Percentiles rank a stretch among this genome's conserved stretches.
phyloP scores from a whole-genome alignment of 2,329 filamentous ascomycete species.

The Penicillium sp. region DNA sequence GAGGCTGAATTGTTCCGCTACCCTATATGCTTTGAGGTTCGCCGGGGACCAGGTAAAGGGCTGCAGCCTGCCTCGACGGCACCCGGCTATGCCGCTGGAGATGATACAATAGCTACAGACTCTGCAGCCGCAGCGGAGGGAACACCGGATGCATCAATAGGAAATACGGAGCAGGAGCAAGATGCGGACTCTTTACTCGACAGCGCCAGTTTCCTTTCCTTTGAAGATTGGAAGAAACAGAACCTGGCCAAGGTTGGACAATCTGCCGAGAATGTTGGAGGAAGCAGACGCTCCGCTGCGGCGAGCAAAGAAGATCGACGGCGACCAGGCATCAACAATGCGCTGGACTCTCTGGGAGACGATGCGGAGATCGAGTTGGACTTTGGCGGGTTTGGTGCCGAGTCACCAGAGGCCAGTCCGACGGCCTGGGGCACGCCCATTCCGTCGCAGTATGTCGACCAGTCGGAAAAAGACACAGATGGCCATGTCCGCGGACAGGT shows the following conservation, averaged over 20 bases:
- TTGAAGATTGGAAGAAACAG: slow-evolving; percentile 97
- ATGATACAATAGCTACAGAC: slow-evolving; percentile 1
- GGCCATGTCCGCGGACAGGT: slow-evolving; percentile 41
- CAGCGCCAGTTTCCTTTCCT: slow-evolving; percentile 84
- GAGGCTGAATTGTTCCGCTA: slow-evolving; percentile 18
- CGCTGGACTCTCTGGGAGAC: slow-evolving; percentile 76
- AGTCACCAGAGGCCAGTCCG: slow-evolving; percentile 40
- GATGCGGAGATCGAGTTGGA: slow-evolving; percentile 81
- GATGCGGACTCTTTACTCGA: slow-evolving; percentile 66
- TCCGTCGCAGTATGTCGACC: slow-evolving; percentile 21
- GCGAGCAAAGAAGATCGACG: slow-evolving; percentile 52
- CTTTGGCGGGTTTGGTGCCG: slow-evolving; percentile 60
- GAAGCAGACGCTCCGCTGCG: slow-evolving; percentile 50
- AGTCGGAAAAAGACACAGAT: slow-evolving; percentile 4
- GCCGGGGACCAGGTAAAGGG: slow-evolving; percentile 8
- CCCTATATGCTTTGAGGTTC: slow-evolving; percentile 16
- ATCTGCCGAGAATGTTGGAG: slow-evolving; percentile 65
- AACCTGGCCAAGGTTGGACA: slow-evolving; percentile 85
- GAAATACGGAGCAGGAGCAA: slow-evolving; percentile 38
- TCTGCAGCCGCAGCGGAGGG: slow-evolving; percentile 5
- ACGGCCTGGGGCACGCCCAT: slow-evolving; percentile 31
- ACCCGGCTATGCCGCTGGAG: background rate
- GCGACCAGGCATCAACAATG: slow-evolving; percentile 58
- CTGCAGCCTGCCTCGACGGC: background rate
- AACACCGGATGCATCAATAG: slow-evolving; percentile 1